Base-by-base conservation (phyloP, 257 asterid genomes). In the Buddleja alternifolia region DNA sequence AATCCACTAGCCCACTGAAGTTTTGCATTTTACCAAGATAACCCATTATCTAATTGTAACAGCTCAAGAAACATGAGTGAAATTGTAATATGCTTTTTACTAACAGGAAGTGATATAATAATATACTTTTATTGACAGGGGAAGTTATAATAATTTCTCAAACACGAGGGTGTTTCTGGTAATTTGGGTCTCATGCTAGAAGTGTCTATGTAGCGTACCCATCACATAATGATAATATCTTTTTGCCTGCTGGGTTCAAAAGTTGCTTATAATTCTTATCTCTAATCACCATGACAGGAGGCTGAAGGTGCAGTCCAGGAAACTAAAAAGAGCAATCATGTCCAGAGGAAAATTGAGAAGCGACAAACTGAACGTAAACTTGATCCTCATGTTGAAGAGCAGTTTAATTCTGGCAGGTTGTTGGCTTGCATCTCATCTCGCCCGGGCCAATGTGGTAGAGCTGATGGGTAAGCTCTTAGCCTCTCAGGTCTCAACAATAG, bases 401-500 rank as follows among this genome's bases (percentile, higher is more conserved):
- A 80, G 47, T 76, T 80, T 44, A 64, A 72, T 0, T 46, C 79
- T 58, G 84, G 82, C 20, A 77, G 82, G 39, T 65, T 80, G 54
- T 67, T 76, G 16, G 84, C 84, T 25, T 74, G 82, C 25, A 80
- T 80, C 67, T 63, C 84, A 16, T 80, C 84, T 14, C 78, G 84
- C 39, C 81, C 84, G 63, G 84, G 79, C 60, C 81, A 72, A 46
- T 80, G 84, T 70, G 83, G 83, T 19, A 79, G 83, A 17, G 79
- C 83, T 42, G 83, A 78, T 70, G 83, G 83, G 80, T 78, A 69
- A 6, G 67, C n/a, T 42, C 25, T 10, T n/a, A n/a, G n/a, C n/a
- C n/a, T n/a, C n/a, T n/a, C n/a, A 11, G 3, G 7, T 11, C 48
- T 45, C 9, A n/a, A 34, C 60, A 4, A 0, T 36, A 0, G 0